phyloP scores from a whole-genome alignment of 179 eudicot species.

The Beta lomatogona region DNA sequence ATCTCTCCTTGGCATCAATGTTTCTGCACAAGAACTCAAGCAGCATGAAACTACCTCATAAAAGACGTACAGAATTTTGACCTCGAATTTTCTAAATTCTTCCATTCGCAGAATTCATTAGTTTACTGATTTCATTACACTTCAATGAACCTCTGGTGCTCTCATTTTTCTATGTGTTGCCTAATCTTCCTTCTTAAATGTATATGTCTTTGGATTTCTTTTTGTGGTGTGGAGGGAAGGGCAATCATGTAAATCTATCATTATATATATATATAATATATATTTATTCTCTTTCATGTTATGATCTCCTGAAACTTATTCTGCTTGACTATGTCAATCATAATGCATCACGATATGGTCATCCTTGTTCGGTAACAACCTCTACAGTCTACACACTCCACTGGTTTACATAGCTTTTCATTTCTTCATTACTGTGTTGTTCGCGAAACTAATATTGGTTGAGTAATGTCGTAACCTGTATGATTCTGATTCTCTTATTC shows the following conservation, averaged over 20 bases:
- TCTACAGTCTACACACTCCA: background rate
- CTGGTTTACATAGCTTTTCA: background rate
- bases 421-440: background rate
- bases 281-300: background rate
- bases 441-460: background rate
- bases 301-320: background rate
- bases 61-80: background rate
- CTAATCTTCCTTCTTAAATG: background rate
- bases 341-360: background rate
- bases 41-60: constrained; percentile 14
- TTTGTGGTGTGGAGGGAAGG: no score
- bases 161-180: background rate
- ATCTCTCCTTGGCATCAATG: constrained; percentile 47
- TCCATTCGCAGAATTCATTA: constrained; percentile 1
- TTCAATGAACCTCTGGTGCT: background rate
- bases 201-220: no score
- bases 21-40: constrained; percentile 26
- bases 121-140: background rate
- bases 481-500: background rate
- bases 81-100: constrained; percentile 9
- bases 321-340: no score
- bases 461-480: background rate
- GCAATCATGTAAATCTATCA: background rate
- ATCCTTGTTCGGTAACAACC: background rate
- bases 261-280: background rate